Conservation (phyloP, 768 basidiomycete species). For the Lactarius pseudohatsudake region DNA sequence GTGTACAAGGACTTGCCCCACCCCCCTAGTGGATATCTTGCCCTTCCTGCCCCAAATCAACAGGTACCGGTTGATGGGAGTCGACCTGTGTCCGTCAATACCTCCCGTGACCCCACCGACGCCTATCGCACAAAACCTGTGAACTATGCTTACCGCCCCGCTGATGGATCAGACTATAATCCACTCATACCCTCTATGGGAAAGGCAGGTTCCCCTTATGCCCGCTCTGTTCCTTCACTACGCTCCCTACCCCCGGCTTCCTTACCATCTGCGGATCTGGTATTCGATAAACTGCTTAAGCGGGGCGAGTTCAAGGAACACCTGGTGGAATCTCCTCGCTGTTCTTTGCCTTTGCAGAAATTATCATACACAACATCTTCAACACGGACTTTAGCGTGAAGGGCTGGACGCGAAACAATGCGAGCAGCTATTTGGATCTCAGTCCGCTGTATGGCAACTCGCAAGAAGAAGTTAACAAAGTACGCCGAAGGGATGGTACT, state of each 20-base stretch:
- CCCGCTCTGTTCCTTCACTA: conserved; percentile 58
- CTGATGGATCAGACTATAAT: conserved; percentile 43
- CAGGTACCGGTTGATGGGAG: not conserved
- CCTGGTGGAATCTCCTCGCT: conserved; percentile 63
- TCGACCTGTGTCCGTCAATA: not conserved
- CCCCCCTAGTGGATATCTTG: conserved; percentile 27
- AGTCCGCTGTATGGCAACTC: conserved; percentile 71
- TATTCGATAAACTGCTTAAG: conserved; percentile 70
- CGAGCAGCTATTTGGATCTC: conserved; percentile 75
- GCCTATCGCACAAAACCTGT: conserved; percentile 4
- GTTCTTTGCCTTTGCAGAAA: conserved; percentile 78
- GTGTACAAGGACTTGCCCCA: conserved; percentile 31
- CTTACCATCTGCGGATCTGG: conserved; percentile 63
- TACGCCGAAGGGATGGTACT: conserved; percentile 63
- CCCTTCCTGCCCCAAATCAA: conserved; percentile 10
- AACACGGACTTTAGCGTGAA: conserved; percentile 42
- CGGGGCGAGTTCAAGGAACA: conserved; percentile 36
- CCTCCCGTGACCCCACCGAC: not conserved
- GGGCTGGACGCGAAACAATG: conserved; percentile 56
- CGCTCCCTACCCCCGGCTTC: conserved; percentile 43
- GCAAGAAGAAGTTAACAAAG: conserved; percentile 42
- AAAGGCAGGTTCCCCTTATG: conserved; percentile 42
- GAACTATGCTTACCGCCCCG: conserved; percentile 32
- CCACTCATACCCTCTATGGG: conserved; percentile 37
- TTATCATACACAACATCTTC: conserved; percentile 76